Base-by-base conservation (phyloP, 1,284 basidiomycete genomes). In the Pyrrhoderma lamaoense region DNA sequence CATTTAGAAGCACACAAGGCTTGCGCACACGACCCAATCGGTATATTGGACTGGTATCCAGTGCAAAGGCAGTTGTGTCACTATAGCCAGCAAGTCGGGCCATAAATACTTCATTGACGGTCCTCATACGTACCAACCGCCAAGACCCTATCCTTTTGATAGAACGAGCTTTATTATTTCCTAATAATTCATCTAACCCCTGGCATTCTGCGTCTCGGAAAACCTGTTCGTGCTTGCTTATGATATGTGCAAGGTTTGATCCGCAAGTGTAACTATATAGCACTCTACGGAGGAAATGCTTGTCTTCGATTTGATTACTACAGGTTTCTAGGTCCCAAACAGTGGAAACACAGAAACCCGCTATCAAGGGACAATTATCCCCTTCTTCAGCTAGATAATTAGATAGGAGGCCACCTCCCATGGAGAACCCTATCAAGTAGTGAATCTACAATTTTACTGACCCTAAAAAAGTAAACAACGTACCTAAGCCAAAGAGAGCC, bases 251-350 rank as follows among this genome's bases (percentile, higher is more conserved):
- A n/a, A 49, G 48, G 35, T 31, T 14, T 9, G 38, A 27, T 9
- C 48, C 48, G 14, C 21, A 31, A 7, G 39, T 27, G 31, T 49
- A 43, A 40, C 48, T 49, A 27, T 49, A 49, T 13, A 42, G 13
- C n/a, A 42, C n/a, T 13, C 48, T 37, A 23, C 48, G 39, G 8
- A 49, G 2, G 16, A 42, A 42, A 8, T 16, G 23, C 8, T 31
- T 40, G 8, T 46, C 31, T 23, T 49, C 48, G 11, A 49, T 49
- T 22, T 27, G 38, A 22, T 5, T 18, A 27, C 3, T 16, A 18
- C 48, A 49, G 25, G 48, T 23, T 31, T 42, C 22, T 22, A 49
- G 40, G 34, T 49, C 48, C 48, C 48, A 49, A 25, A 49, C 48
- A 13, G 48, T 43, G 7, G 48, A 49, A 14, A 49, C 14, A n/a